Percentiles rank a stretch among this genome's conserved stretches.
These are phyloP conservation scores for Venturia asperata DNA, from an alignment of 2,329 filamentous ascomycete species.

Conservation along the genomic window DNA sequence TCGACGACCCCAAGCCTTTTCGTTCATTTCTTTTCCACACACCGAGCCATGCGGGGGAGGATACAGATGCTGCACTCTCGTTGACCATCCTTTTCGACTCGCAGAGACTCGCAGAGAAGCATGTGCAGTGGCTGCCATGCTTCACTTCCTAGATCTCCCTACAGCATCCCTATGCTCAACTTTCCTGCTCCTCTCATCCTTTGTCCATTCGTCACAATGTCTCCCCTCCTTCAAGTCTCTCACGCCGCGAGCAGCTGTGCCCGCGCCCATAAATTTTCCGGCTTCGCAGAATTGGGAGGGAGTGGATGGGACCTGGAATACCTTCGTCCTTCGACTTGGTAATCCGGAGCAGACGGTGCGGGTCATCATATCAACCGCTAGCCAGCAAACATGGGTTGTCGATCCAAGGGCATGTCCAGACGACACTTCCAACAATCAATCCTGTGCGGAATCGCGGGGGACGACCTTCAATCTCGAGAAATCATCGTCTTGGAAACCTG, in stretches of 20 bases:
- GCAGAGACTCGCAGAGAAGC: background rate
- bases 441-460: slow-evolving; percentile 52
- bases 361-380: slow-evolving; percentile 57
- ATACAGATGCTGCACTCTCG: slow-evolving; percentile 12
- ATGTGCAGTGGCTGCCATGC: slow-evolving; percentile 13
- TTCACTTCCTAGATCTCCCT: slow-evolving; percentile 6
- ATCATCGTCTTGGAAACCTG: slow-evolving; percentile 52
- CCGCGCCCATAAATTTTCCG: slow-evolving; percentile 29
- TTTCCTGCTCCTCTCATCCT: background rate
- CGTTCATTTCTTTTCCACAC: background rate
- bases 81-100: slow-evolving; percentile 11
- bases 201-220: slow-evolving; percentile 5
- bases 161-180: slow-evolving; percentile 10
- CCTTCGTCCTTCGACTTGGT: slow-evolving; percentile 55
- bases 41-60: slow-evolving; percentile 9
- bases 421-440: slow-evolving; percentile 26
- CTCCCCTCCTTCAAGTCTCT: background rate
- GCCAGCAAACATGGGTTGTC: slow-evolving; percentile 66
- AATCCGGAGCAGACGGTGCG: slow-evolving; percentile 47
- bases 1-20: background rate
- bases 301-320: slow-evolving; percentile 62
- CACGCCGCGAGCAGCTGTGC: slow-evolving; percentile 21
- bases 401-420: slow-evolving; percentile 49
- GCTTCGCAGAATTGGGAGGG: slow-evolving; percentile 35
- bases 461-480: slow-evolving; percentile 47